Base-by-base conservation (phyloP, 768 basidiomycete genomes). In the Trametes cingulata region DNA sequence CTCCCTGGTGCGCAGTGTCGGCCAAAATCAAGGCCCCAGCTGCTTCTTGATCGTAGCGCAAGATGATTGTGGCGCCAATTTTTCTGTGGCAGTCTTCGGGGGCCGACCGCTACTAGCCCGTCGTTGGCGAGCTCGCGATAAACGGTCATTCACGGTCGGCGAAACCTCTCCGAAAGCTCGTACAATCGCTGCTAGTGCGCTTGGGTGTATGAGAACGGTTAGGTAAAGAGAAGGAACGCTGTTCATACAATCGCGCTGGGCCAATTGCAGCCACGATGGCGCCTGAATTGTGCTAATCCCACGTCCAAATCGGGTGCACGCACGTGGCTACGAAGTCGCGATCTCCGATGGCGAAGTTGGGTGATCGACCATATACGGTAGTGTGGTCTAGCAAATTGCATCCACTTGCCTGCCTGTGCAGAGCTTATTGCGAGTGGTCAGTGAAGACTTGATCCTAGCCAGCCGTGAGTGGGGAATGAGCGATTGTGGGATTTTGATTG, bases 1-100 rank as follows among this genome's bases (percentile, higher is more conserved):
- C 53, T 33, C 27, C 41, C 52, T 41, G 20, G 52, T 29, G 52
- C 52, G 47, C 51, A 59, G 58, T 47, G 49, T 51, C 51, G 3
- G 56, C 46, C 56, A 57, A 57, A 57, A 57, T 57, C 56, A 56
- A 48, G 22, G 45, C n/a, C n/a, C 36, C n/a, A 20, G 41, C 29
- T 33, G 45, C 43, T 35, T 48, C 24, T 20, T 37, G 43, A 46
- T 55, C 54, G 54, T 37, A 47, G 54, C 39, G 24, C 39, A 20
- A 7, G 13, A 43, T 27, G 45, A 33, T 33, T 33, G 43, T 39
- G 55, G 55, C 25, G 37, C 37, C 22, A 25, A 14, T 19, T 36
- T 46, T 2, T 43, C 36, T n/a, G 35, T 35, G 2, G 56, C 39
- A 46, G 56, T 57, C 39, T 42, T 47, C 42, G 56, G 56, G 56